phyloP scores from a whole-genome alignment of 345 rosid genomes.

The Salix dunnii region DNA sequence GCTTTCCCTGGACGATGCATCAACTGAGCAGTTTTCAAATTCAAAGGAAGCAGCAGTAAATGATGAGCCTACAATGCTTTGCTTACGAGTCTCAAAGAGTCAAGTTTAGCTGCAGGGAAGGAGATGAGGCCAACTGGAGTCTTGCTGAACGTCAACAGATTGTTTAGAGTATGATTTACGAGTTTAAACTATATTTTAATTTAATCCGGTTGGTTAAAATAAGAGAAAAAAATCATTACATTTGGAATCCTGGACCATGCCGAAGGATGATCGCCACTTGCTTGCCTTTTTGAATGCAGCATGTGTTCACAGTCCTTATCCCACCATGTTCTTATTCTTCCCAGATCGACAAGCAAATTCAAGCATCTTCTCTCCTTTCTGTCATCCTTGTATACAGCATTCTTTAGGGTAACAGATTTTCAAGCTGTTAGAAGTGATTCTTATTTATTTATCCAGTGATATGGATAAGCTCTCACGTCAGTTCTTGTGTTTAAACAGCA shows the following conservation, averaged over 20 bases:
- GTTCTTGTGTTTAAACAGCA: too few species aligned
- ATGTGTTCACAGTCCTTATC: constrained; percentile 38
- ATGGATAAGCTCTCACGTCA: too few species aligned
- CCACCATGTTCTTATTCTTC: constrained; percentile 36
- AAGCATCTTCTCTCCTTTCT: constrained; percentile 20
- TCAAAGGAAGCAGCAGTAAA: background rate
- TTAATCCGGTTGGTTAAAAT: background rate
- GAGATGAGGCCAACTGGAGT: constrained; percentile 1
- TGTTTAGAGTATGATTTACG: background rate
- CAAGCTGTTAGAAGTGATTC: background rate
- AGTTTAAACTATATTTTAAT: background rate
- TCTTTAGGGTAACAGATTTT: background rate
- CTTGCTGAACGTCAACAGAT: constrained; percentile 8
- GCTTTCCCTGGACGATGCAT: background rate
- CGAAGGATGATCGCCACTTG: constrained; percentile 34
- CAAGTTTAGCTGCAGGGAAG: constrained; percentile 9
- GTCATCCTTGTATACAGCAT: background rate
- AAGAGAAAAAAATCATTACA: constrained; percentile 14
- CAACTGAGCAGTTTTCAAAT: background rate
- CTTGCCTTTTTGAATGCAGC: constrained; percentile 27
- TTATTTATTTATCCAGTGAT: too few species aligned
- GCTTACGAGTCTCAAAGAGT: background rate
- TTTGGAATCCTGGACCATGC: constrained; percentile 35
- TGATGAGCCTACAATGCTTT: background rate
- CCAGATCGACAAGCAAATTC: constrained; percentile 24